phyloP scores from a whole-genome alignment of 2,329 filamentous ascomycete species.

The Colletotrichum tanaceti region DNA sequence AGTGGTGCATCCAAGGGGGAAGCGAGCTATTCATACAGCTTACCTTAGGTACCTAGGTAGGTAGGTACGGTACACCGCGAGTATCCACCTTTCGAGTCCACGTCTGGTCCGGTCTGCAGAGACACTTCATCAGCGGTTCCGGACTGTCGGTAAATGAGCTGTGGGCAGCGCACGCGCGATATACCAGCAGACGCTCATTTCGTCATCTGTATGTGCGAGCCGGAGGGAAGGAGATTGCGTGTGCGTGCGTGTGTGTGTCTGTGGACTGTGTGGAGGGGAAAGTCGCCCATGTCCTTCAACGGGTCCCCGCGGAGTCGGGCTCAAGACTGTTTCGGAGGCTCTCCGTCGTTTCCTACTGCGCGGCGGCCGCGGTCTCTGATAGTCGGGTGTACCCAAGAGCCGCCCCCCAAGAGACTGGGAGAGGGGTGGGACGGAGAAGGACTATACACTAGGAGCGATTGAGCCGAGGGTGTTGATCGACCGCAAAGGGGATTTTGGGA shows the following conservation, averaged over 20 bases:
- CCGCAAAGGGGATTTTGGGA: constrained; percentile 6
- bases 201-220: neutral
- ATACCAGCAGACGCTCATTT: constrained; percentile 22
- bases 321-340: constrained; percentile 3
- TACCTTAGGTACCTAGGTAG: too few species aligned
- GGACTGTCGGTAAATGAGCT: constrained; percentile 36
- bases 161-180: constrained; percentile 11
- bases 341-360: constrained; percentile 4
- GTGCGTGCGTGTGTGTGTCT: neutral
- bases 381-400: neutral
- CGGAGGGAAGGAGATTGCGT: too few species aligned
- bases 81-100: neutral
- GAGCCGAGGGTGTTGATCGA: constrained; percentile 23
- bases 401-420: constrained; percentile 5
- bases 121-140: constrained; percentile 39
- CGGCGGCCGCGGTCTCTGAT: constrained; percentile 9
- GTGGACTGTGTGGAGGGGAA: neutral
- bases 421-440: constrained; percentile 13
- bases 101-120: constrained; percentile 23
- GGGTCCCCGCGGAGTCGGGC: constrained; percentile 21
- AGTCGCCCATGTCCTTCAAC: constrained; percentile 1
- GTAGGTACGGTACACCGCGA: neutral
- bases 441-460: constrained; percentile 5
- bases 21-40: too few species aligned
- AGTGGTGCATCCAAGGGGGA: constrained; percentile 10